Evolutionary conservation across 495 filamentous ascomycete species (phyloP).

Genomic region (Entonaema liquescens): DNA sequence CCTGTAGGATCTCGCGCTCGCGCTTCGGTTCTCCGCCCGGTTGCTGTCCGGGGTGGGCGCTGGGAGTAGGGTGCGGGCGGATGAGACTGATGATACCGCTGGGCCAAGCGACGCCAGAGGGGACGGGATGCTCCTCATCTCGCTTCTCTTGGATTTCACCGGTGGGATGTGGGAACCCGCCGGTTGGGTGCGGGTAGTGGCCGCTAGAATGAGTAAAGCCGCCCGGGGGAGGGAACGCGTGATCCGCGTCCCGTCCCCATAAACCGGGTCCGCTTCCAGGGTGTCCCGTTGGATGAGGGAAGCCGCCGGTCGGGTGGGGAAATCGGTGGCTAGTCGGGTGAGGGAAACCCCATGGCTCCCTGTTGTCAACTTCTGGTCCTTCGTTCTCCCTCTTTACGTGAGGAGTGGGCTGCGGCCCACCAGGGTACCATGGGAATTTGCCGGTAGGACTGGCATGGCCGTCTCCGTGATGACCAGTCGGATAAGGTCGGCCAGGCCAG

Average conservation of each 20-base stretch:
- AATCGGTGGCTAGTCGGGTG: not conserved
- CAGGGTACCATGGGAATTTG: not conserved
- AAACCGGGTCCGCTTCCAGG: not conserved
- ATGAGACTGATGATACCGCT: not conserved
- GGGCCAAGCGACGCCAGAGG: not conserved
- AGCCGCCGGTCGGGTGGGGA: not conserved
- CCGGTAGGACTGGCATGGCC: no score
- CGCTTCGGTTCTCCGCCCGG: not conserved
- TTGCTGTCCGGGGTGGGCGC: not conserved
- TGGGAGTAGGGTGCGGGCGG: not conserved
- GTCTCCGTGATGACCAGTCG: no score
- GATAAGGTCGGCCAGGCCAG: no score
- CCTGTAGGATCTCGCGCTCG: conserved; percentile 17
- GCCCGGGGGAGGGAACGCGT: not conserved
- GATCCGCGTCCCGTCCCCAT: not conserved
- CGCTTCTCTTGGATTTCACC: conserved; percentile 1
- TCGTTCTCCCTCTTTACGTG: no score
- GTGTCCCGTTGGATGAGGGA: not conserved
- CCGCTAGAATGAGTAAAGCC: not conserved
- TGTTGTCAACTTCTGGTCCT: not conserved
- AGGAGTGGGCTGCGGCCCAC: not conserved
- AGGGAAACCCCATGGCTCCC: not conserved
- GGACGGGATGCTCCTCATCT: not conserved
- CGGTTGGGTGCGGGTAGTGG: not conserved
- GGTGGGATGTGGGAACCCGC: not conserved